Conservation (phyloP, 768 basidiomycete genomes). For the Pleurotus sapidus region DNA sequence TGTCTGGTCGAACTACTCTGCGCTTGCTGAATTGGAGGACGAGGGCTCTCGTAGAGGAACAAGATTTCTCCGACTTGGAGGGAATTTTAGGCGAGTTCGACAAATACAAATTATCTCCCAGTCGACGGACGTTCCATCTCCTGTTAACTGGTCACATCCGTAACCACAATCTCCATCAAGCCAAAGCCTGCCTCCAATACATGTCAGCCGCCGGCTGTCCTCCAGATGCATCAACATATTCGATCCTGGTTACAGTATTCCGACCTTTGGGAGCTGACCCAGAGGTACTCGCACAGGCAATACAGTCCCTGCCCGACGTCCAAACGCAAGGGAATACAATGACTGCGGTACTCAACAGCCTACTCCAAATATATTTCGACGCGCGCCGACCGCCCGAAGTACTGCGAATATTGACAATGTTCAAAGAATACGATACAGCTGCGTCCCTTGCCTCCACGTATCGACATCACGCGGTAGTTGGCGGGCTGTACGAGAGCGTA, state of each 20-base stretch:
- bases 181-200: conserved; percentile 44
- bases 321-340: conserved; percentile 32
- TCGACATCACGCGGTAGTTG: conserved; percentile 9
- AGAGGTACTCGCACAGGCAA: conserved; percentile 48
- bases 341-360: conserved; percentile 62
- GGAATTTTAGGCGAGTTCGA: conserved; percentile 50
- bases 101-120: conserved; percentile 41
- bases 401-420: conserved; percentile 45
- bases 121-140: conserved; percentile 65
- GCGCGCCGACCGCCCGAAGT: conserved; percentile 41
- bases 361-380: conserved; percentile 64
- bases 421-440: conserved; percentile 25
- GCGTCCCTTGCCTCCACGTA: neutral
- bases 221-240: conserved; percentile 56
- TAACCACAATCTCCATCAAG: conserved; percentile 60
- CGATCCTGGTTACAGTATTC: conserved; percentile 55
- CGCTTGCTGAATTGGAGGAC: conserved; percentile 72
- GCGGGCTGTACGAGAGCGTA: conserved; percentile 16
- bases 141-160: conserved; percentile 66
- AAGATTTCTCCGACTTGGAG: conserved; percentile 44
- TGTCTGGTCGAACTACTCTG: conserved; percentile 45
- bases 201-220: conserved; percentile 61
- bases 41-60: conserved; percentile 55
- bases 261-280: conserved; percentile 56
- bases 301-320: conserved; percentile 43